Evolutionary conservation across 2,329 filamentous ascomycete species (phyloP).

Genomic region (Botrytis tulipae): DNA sequence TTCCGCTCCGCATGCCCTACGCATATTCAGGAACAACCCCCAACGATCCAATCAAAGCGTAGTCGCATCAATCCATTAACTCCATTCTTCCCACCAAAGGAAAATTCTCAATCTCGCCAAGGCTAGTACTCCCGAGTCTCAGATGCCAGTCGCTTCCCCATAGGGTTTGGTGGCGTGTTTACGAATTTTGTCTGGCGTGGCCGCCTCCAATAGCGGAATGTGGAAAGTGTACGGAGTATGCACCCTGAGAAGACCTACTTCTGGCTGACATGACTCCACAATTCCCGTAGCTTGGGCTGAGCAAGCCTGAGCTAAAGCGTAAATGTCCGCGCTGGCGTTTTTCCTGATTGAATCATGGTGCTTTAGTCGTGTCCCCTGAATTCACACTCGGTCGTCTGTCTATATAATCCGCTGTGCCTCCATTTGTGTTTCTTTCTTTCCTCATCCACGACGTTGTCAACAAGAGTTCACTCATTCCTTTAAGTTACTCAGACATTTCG

Average conservation of each 20-base stretch:
- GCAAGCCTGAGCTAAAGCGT: constrained; percentile 3
- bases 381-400: neutral
- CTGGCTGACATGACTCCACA: constrained; percentile 14
- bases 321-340: constrained; percentile 9
- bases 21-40: constrained; percentile 11
- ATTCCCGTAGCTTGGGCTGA: constrained; percentile 8
- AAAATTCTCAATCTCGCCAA: constrained; percentile 12
- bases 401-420: constrained; percentile 4
- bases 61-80: neutral
- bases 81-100: constrained; percentile 13
- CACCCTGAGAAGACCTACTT: constrained; percentile 9
- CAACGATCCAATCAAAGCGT: constrained; percentile 19
- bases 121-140: neutral
- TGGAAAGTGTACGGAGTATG: neutral
- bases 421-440: neutral
- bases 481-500: constrained; percentile 26
- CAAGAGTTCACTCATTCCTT: constrained; percentile 29
- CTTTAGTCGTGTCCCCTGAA: neutral
- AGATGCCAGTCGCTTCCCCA: neutral
- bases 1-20: constrained; percentile 1
- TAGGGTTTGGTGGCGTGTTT: neutral
- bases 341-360: neutral
- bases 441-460: constrained; percentile 26
- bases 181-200: neutral
- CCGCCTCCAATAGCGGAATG: neutral